Conservation (phyloP, 331 rosid genomes). For the Prunus yedoensis region DNA sequence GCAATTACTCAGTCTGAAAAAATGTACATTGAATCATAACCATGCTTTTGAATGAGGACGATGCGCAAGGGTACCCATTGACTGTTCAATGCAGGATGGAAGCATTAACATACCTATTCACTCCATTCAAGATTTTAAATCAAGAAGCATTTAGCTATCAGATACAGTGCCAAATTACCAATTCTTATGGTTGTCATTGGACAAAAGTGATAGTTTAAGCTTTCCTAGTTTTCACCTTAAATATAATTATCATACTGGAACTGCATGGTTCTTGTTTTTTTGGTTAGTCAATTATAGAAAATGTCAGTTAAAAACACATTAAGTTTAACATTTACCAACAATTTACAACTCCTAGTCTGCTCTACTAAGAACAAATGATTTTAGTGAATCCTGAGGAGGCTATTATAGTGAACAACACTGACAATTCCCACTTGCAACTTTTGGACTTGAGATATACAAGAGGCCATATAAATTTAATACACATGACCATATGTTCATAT, state of each 20-base stretch:
- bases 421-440: background rate
- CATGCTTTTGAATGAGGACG: background rate
- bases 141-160: background rate
- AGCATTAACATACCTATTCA: background rate
- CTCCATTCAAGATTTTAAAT: background rate
- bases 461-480: background rate
- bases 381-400: background rate
- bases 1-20: slow-evolving; percentile 20
- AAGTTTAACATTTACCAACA: no score
- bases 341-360: background rate
- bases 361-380: background rate
- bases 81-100: background rate
- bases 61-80: background rate
- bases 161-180: background rate
- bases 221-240: background rate
- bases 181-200: background rate
- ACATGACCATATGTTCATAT: background rate
- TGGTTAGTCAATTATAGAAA: background rate
- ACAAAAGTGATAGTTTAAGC: background rate
- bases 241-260: no score
- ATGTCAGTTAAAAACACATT: background rate
- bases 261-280: no score
- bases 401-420: background rate
- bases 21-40: slow-evolving; percentile 1
- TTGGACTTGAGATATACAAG: background rate